phyloP scores from a whole-genome alignment of 768 basidiomycete species.

The Termitomyces sp. region DNA sequence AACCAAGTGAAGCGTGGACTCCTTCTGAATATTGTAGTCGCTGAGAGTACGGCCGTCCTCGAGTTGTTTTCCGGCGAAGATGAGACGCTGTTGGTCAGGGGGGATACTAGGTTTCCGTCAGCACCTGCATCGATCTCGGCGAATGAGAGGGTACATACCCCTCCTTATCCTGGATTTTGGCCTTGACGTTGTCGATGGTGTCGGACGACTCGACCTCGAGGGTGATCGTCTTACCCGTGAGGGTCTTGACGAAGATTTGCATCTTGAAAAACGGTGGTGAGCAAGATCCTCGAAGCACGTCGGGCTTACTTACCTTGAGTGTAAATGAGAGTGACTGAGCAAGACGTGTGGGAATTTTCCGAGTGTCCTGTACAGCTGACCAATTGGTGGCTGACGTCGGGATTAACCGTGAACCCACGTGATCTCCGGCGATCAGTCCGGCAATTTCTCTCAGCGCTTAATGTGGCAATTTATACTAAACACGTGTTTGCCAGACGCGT shows the following conservation, averaged over 20 bases:
- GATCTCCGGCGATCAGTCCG: not conserved
- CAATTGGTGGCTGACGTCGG: constrained; percentile 32
- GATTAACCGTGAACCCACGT: not conserved
- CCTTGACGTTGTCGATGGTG: constrained; percentile 96
- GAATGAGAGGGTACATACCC: constrained; percentile 35
- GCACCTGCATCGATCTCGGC: too few species aligned
- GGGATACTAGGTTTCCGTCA: constrained; percentile 56
- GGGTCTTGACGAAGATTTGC: constrained; percentile 71
- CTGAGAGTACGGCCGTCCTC: constrained; percentile 96
- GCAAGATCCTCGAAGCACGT: constrained; percentile 10
- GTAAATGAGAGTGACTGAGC: constrained; percentile 7
- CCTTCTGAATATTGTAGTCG: constrained; percentile 99
- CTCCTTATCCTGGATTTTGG: constrained; percentile 59
- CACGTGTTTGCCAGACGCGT: too few species aligned
- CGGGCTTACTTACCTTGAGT: constrained; percentile 29
- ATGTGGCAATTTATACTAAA: too few species aligned
- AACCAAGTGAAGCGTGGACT: constrained; percentile 96
- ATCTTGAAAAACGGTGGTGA: constrained; percentile 26
- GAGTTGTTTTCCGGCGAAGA: constrained; percentile 97
- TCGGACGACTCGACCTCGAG: constrained; percentile 97
- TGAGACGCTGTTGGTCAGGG: constrained; percentile 92
- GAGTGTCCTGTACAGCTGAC: constrained; percentile 19
- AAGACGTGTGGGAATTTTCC: constrained; percentile 14
- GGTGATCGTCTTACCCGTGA: constrained; percentile 97
- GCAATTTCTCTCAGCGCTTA: too few species aligned